Evolutionary conservation across 805 yeast genomes (phyloP), one percentile per base, ranked within the genome.

Genomic region (Scheffersomyces lignosus): DNA sequence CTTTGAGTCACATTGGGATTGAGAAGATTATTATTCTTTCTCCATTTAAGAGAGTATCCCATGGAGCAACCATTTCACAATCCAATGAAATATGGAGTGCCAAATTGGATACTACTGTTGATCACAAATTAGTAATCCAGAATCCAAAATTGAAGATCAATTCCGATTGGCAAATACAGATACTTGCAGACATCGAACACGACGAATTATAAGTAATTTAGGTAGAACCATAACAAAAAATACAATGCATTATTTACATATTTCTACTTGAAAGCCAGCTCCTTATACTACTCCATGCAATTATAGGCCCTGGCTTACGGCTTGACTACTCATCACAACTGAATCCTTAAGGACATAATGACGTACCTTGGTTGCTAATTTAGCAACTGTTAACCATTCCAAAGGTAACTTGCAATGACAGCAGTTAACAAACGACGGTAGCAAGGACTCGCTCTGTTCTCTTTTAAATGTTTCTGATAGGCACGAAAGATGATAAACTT

Each of bases 1-100:
- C 49, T 5, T 52, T 66, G 16, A 64, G 58, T n/a, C 47, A 45
- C 10, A 66, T 74, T n/a, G 57, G 47, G 4, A 60, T 86, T 34
- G 88, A 82, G 45, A 76, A 69, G 44, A 71, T 86, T 12, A 54
- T 77, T 1, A 47, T 87, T 25, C 58, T 80, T 78, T 78, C 3
- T 45, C 44, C 4, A 45, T 44, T 3, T 28, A 31, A 2, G 25
- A 41, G 6, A n/a, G 38, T 34, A 3, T 30, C 46, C 13, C 51
- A 45, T 12, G 28, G 29, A 4, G 68, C 59, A 4, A 40, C 31
- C 2, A 66, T 77, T 5, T 35, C 43, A 5, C 78, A 75, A 49
- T 61, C 49, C 18, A 71, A 57, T 1, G 30, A 62, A n/a, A 32
- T 45, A 3, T 67, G 76, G 75, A 41, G 40, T 1, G 69, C 71